Percentiles rank a stretch among this genome's conserved stretches.
These are phyloP conservation scores for Penicillium macrosclerotiorum DNA, from an alignment of 495 filamentous ascomycete genomes.

Conservation along the genomic window DNA sequence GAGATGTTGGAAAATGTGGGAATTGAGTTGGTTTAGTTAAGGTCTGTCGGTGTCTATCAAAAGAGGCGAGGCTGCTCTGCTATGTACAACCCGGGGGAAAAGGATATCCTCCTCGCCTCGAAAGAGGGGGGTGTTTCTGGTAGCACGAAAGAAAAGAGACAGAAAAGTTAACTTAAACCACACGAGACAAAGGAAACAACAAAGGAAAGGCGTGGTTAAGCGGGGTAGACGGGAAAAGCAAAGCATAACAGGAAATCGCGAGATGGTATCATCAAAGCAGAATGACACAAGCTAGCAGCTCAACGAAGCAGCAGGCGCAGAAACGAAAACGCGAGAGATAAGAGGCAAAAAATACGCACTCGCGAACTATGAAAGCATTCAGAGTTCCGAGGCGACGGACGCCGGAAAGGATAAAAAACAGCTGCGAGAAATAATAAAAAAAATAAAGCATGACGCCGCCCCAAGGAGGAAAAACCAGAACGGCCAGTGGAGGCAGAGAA, in stretches of 20 bases:
- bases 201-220: slow-evolving; percentile 7
- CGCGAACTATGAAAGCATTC: too few species aligned
- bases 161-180: background rate
- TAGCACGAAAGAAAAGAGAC: background rate
- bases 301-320: slow-evolving; percentile 16
- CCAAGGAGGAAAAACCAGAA: slow-evolving; percentile 23
- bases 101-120: slow-evolving; percentile 9
- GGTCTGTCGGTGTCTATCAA: too few species aligned
- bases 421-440: slow-evolving; percentile 19
- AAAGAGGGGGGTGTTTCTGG: background rate
- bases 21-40: too few species aligned
- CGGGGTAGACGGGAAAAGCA: slow-evolving; percentile 2
- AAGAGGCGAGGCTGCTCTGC: too few species aligned
- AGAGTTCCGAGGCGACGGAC: too few species aligned
- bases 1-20: too few species aligned
- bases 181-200: background rate
- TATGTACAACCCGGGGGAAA: slow-evolving; percentile 17
- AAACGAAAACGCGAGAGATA: slow-evolving; percentile 12
- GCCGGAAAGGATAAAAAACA: slow-evolving; percentile 20
- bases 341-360: too few species aligned
- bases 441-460: slow-evolving; percentile 30
- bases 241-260: slow-evolving; percentile 25
- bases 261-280: slow-evolving; percentile 47
- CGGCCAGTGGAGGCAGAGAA: too few species aligned
- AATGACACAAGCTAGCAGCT: slow-evolving; percentile 33